Percentiles rank a stretch among this genome's conserved stretches.
phyloP scores from a whole-genome alignment of 2,329 filamentous ascomycete species.

The Stachybotrys elegans region DNA sequence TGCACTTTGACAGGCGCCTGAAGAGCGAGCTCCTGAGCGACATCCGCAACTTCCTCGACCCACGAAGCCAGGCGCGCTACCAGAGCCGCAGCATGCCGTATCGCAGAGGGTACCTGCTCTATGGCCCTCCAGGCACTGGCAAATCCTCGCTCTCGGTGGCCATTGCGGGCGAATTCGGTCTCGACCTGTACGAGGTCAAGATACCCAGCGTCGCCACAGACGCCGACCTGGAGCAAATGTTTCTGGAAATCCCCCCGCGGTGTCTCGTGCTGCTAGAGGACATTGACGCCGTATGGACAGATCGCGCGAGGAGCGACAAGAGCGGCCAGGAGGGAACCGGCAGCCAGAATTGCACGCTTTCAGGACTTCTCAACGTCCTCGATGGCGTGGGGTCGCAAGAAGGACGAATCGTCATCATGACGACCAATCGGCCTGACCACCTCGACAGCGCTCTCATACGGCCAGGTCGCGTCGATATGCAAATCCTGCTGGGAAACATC shows the following conservation, averaged over 20 bases:
- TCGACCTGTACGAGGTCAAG: conserved; percentile 45
- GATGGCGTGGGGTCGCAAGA: conserved; percentile 67
- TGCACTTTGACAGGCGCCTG: conserved; percentile 40
- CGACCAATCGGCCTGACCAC: conserved; percentile 61
- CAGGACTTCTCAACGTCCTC: conserved; percentile 63
- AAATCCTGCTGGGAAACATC: conserved; percentile 51
- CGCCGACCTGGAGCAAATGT: conserved; percentile 44
- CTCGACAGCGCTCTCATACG: conserved; percentile 61
- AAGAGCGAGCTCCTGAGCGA: conserved; percentile 45
- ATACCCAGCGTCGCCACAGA: conserved; percentile 45
- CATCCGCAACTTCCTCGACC: conserved; percentile 47
- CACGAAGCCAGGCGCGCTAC: conserved; percentile 50
- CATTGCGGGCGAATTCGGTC: conserved; percentile 43
- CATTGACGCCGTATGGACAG: conserved; percentile 39
- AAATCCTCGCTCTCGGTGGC: conserved; percentile 53
- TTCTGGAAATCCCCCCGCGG: conserved; percentile 44
- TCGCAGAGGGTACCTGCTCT: conserved; percentile 53
- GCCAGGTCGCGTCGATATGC: conserved; percentile 62
- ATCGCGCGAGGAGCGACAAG: conserved; percentile 14
- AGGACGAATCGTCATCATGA: conserved; percentile 70
- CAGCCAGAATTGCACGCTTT: conserved; percentile 43
- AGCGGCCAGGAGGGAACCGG: conserved; percentile 12
- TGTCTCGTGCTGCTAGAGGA: conserved; percentile 53
- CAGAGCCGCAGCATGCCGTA: conserved; percentile 45
- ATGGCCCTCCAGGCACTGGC: conserved; percentile 58